Conservation (phyloP, 495 filamentous ascomycete species). For the Penicillium malachiteum region DNA sequence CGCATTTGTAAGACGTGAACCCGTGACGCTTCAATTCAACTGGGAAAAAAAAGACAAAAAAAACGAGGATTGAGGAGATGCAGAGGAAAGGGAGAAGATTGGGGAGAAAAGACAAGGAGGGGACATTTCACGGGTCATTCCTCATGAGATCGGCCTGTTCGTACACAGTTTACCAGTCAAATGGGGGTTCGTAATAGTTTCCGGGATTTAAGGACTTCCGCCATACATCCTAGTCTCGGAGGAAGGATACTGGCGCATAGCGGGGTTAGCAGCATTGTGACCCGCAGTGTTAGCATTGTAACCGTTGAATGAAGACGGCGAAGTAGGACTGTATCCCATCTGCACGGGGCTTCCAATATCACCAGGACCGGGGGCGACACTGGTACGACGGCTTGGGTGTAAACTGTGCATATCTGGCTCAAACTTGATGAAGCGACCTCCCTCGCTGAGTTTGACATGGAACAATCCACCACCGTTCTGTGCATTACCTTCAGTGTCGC, state of each 20-base stretch:
- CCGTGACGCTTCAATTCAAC: constrained; percentile 32
- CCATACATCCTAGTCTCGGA: constrained; percentile 40
- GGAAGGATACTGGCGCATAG: constrained; percentile 35
- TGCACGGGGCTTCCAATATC: constrained; percentile 53
- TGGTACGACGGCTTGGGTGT: constrained; percentile 37
- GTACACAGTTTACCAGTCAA: background rate
- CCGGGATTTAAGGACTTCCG: constrained; percentile 14
- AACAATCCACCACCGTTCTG: constrained; percentile 90
- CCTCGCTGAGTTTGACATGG: constrained; percentile 54
- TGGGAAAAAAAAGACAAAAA: constrained; percentile 12
- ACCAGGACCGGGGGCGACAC: constrained; percentile 46
- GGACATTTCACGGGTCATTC: constrained; percentile 21
- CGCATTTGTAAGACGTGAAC: constrained; percentile 27
- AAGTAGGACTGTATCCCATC: constrained; percentile 33
- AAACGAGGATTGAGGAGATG: constrained; percentile 2
- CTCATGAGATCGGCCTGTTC: constrained; percentile 3
- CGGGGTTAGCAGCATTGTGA: too few relatives aligned
- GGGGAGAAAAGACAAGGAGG: too few relatives aligned
- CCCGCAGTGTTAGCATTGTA: constrained; percentile 16
- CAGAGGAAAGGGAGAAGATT: too few relatives aligned
- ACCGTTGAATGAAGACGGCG: constrained; percentile 41
- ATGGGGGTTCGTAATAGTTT: background rate
- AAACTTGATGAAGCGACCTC: constrained; percentile 59
- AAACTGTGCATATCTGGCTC: constrained; percentile 52
- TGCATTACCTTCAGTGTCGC: constrained; percentile 83